Conservation (phyloP, 2,329 filamentous ascomycete genomes). For the Verticillium nonalfalfae region DNA sequence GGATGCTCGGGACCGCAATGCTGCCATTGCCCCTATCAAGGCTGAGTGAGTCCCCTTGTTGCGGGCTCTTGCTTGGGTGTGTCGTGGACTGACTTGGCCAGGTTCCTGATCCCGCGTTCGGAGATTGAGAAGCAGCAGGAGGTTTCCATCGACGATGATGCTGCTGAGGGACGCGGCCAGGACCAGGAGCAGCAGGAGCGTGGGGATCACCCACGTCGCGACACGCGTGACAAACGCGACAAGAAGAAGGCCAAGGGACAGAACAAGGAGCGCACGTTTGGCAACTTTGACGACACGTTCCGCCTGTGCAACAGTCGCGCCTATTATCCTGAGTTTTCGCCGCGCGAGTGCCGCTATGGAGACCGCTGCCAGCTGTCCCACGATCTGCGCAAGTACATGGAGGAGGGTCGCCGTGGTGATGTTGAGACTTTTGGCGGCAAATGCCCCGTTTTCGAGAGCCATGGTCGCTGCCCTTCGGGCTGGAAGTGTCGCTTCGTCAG, state of each 20-base stretch:
- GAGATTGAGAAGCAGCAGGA: conserved; percentile 48
- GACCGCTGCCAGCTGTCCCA: conserved; percentile 78
- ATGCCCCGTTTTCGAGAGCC: conserved; percentile 74
- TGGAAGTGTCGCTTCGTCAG: conserved; percentile 93
- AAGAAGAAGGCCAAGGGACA: conserved; percentile 51
- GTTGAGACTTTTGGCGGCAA: conserved; percentile 68
- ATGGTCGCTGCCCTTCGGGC: conserved; percentile 73
- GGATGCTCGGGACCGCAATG: conserved; percentile 12
- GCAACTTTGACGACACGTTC: conserved; percentile 69
- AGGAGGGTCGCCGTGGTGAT: conserved; percentile 74
- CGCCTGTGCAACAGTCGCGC: conserved; percentile 71
- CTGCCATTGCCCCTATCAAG: conserved; percentile 27
- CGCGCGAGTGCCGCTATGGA: conserved; percentile 68
- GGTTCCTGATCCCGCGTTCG: conserved; percentile 23
- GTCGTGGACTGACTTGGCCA: conserved; percentile 8
- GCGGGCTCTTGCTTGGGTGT: neutral
- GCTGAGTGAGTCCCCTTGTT: conserved; percentile 23
- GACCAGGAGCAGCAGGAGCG: conserved; percentile 42
- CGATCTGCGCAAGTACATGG: conserved; percentile 78
- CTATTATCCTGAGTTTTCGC: conserved; percentile 73
- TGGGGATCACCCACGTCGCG: conserved; percentile 51
- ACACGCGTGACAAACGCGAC: conserved; percentile 29
- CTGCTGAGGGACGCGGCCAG: conserved; percentile 35
- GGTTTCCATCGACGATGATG: conserved; percentile 37
- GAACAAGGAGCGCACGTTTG: conserved; percentile 78